Evolutionary conservation across 164 flowering plant genomes (phyloP).

Genomic region (Magnolia officinalis): DNA sequence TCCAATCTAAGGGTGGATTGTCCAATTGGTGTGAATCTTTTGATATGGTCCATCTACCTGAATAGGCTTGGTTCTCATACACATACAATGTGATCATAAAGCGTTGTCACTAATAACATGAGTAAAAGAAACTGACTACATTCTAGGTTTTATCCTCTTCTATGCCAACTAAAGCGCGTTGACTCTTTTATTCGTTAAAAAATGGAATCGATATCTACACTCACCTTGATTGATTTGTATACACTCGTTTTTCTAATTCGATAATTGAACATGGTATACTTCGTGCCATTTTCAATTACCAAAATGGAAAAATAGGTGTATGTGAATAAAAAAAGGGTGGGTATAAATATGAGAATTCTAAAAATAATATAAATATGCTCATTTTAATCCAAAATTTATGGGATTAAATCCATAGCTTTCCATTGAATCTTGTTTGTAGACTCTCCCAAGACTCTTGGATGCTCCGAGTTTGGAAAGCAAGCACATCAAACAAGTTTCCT

Average conservation of each 20-base stretch:
- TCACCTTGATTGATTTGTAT: neutral
- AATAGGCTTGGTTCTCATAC: too few relatives aligned
- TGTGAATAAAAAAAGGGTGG: neutral
- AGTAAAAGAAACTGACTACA: too few relatives aligned
- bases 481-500: conserved; percentile 63
- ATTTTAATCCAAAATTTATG: neutral
- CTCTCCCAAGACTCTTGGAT: conserved; percentile 75
- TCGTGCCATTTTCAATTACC: neutral
- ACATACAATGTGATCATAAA: too few relatives aligned
- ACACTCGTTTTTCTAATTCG: neutral
- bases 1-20: too few relatives aligned
- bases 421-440: conserved; percentile 36
- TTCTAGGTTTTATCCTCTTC: too few relatives aligned
- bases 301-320: neutral
- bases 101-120: too few relatives aligned
- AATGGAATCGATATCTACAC: neutral
- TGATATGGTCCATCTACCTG: too few relatives aligned
- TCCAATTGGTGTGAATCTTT: too few relatives aligned
- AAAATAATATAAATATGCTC: neutral
- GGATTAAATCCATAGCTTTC: neutral
- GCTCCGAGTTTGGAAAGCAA: conserved; percentile 69
- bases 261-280: neutral
- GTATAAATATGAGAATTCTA: neutral
- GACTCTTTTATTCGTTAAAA: too few relatives aligned
- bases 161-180: too few relatives aligned